A percentile compares a stretch with the other conserved stretches of the same genome.
Evolutionary conservation across 257 asterid genomes (phyloP).

Genomic region (Forsythia viridissima): DNA sequence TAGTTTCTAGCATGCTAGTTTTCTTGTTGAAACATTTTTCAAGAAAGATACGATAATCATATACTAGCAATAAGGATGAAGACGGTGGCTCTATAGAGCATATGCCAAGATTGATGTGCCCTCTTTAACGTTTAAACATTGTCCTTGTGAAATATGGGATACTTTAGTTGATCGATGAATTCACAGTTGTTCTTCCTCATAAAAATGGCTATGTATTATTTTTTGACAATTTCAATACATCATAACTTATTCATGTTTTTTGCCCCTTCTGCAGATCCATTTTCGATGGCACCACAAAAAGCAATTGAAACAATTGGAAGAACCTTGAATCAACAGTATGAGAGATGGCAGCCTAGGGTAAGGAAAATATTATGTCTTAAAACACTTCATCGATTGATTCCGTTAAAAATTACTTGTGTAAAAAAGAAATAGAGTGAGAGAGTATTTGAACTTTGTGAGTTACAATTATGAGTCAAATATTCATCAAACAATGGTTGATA

Average conservation of each 20-base stretch:
- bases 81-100: neutral
- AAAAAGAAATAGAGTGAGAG: neutral
- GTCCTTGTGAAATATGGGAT: neutral
- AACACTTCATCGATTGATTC: neutral
- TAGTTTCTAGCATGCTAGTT: neutral
- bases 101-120: neutral
- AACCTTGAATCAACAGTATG: slow-evolving; percentile 57
- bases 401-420: slow-evolving; percentile 6
- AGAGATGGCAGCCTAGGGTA: slow-evolving; percentile 87
- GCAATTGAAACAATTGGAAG: slow-evolving; percentile 58
- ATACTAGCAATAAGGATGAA: neutral
- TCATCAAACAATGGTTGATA: neutral
- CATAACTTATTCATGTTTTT: neutral
- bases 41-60: neutral
- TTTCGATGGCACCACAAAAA: slow-evolving; percentile 61
- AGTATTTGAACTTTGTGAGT: neutral
- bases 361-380: slow-evolving; percentile 16
- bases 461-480: neutral
- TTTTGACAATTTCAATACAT: neutral
- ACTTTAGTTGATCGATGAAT: neutral
- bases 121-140: neutral
- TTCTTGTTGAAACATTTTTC: neutral
- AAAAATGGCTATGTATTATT: neutral
- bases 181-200: neutral
- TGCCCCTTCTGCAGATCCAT: slow-evolving; percentile 58